Conservation (phyloP, 2,329 filamentous ascomycete genomes). For the Corinectria fuckeliana region DNA sequence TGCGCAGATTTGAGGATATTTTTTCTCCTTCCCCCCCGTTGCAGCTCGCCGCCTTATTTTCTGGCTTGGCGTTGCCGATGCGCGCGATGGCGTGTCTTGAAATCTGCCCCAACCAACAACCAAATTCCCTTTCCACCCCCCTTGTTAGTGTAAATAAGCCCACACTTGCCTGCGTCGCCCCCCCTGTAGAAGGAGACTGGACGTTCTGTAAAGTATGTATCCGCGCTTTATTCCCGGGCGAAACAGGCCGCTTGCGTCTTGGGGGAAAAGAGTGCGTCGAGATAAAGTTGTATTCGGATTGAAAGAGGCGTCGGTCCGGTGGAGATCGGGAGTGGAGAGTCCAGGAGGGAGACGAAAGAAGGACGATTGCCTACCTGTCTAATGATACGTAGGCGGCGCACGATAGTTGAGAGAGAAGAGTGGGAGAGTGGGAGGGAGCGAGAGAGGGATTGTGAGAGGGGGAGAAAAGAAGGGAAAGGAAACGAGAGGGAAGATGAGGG, state of each 20-base stretch:
- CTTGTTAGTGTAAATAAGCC: conserved; percentile 33
- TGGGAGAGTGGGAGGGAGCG: not conserved
- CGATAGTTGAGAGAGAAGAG: not conserved
- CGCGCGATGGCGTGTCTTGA: conserved; percentile 26
- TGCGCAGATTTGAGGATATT: conserved; percentile 3
- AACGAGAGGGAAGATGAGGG: conserved; percentile 3
- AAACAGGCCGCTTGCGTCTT: conserved; percentile 10
- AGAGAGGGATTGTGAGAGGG: conserved; percentile 3
- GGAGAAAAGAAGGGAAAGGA: conserved; percentile 14
- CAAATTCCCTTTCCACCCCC: conserved; percentile 27
- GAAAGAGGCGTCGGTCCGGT: conserved; percentile 16
- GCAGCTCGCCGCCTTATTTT: conserved; percentile 10
- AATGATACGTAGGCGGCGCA: conserved; percentile 5
- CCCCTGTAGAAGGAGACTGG: conserved; percentile 27
- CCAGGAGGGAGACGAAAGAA: conserved; percentile 25
- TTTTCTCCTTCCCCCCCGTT: not conserved
- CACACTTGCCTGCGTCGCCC: conserved; percentile 25
- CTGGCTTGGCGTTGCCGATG: conserved; percentile 23
- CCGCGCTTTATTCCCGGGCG: not conserved
- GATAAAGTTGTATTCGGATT: conserved; percentile 26
- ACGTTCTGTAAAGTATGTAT: conserved; percentile 9
- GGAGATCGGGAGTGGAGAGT: conserved; percentile 13
- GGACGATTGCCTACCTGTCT: conserved; percentile 13
- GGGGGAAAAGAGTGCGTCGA: conserved; percentile 1
- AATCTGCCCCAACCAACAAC: conserved; percentile 23